Base-by-base conservation (phyloP, 2,329 filamentous ascomycete species). In the Colletotrichum magnum region DNA sequence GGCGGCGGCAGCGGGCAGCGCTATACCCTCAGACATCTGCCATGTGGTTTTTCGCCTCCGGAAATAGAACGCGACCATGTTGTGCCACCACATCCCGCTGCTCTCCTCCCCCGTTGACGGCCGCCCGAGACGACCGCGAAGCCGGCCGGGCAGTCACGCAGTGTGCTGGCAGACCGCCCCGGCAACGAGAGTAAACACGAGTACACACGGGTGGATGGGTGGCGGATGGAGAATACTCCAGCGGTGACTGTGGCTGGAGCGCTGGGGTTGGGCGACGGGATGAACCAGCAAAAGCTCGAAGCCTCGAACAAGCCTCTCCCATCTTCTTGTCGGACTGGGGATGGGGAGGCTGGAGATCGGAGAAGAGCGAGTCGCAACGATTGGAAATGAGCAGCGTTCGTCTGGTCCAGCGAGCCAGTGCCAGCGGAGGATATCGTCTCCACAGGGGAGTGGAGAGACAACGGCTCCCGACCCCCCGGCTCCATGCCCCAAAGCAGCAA, bases 311-410 rank as follows among this genome's bases (percentile, higher is more conserved):
- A 53, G 47, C 54, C 57, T 41, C 28, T 28, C 18, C n/a, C n/a
- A 13, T 32, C 50, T 28, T 18, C 18, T 18, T 12, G 21, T 26
- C 18, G 32, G 50, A 65, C 54, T 54, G 54, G 61, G 61, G 66
- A 60, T 54, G 54, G 61, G 61, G 66, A 60, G 66, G 66, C 54
- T 66, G 56, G 61, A 60, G 41, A 53, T 65, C 61, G 61, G 48
- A 64, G 41, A 41, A 58, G 28, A 47, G 66, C 67, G 67, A 68
- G 57, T 67, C 67, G 58, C 26, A 51, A 43, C 51, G 51, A 67
- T 70, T 70, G 63, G 67, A 68, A 70, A 68, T 70, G 57, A 53
- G 52, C 56, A 62, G 63, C 58, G 67, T 63, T 70, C 67, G 52
- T 70, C 67, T 70, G 67, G 67, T 57, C 45, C 57, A n/a, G 62